Base-by-base conservation (phyloP, 768 basidiomycete genomes). In the Dioszegia aurantiaca region DNA sequence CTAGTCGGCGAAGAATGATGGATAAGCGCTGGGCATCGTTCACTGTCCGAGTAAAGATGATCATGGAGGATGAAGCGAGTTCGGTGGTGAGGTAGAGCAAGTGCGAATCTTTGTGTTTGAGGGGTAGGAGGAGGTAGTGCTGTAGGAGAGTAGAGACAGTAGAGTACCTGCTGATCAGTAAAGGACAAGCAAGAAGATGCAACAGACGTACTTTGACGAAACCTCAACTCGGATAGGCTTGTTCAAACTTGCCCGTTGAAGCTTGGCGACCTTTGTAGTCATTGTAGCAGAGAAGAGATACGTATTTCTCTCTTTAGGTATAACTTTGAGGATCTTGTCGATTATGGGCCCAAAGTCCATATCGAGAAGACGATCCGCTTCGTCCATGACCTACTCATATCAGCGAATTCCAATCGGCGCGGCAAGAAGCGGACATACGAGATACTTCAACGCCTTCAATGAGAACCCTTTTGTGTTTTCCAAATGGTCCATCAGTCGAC, bases 211-310 rank as follows among this genome's bases (percentile, higher is more conserved):
- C 92, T 94, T 97, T 70, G 87, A 83, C 6, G 89, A 87, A 2
- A 97, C 90, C 76, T 98, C 93, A 1, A 98, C 85, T 64, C 88
- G 83, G 24, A 93, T 85, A n/a, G 95, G 95, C 72, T 94, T 92
- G 30, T 84, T 83, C 71, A 98, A 80, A 80, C 90, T 92, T 30
- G 95, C 93, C 53, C 94, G 80, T 75, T 98, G 94, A 11, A 99
- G 81, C 77, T 97, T 97, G 11, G 89, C 90, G 3, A 99, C 91
- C 78, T 97, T 98, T 14, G 90, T 91, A 11, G 95, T 94, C 94
- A 99, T 98, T 21, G 94, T 98, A 5, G 94, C 95, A 12, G 94
- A 97, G 80, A 92, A 99, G 1, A 99, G 83, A 73, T 91, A 97
- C 2, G 95, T 99, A 28, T 87, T 89, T 11, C 95, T 84, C 67